phyloP scores from a whole-genome alignment of 352 stramenopile species.

The Globisporangium cylindrosporum region DNA sequence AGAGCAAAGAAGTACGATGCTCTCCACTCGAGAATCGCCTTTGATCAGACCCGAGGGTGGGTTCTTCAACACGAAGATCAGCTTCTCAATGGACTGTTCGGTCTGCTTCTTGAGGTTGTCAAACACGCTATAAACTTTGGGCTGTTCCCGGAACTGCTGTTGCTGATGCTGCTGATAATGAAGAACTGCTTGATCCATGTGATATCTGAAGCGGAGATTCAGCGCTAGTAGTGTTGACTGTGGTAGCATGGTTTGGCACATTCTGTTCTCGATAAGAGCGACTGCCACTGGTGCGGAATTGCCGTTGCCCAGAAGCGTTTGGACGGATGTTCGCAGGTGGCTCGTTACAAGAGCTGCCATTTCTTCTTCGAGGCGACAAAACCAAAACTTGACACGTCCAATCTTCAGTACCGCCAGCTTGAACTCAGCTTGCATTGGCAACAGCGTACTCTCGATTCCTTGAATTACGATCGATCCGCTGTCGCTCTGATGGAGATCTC shows the following conservation, averaged over 20 bases:
- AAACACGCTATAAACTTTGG: not conserved
- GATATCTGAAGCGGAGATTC: slow-evolving; percentile 14
- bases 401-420: slow-evolving; percentile 58
- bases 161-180: slow-evolving; percentile 1
- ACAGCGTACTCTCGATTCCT: slow-evolving; percentile 2
- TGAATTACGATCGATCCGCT: slow-evolving; percentile 10
- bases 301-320: slow-evolving; percentile 16
- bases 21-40: slow-evolving; percentile 21
- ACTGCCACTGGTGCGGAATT: not conserved
- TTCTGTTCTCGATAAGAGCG: not conserved
- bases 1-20: slow-evolving; percentile 26
- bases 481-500: not conserved
- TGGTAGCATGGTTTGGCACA: slow-evolving; percentile 15
- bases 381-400: slow-evolving; percentile 62
- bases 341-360: slow-evolving; percentile 38
- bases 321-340: slow-evolving; percentile 32
- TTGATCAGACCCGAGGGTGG: not conserved
- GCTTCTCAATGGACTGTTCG: not conserved
- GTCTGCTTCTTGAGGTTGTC: slow-evolving; percentile 5
- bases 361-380: slow-evolving; percentile 60
- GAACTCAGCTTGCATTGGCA: slow-evolving; percentile 17
- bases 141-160: not conserved
- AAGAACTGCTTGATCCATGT: slow-evolving; percentile 10
- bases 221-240: slow-evolving; percentile 12
- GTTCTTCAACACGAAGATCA: not conserved